A percentile compares a stretch with the other conserved stretches of the same genome.
These are phyloP conservation scores for Tuber melanosporum DNA, from an alignment of 495 filamentous ascomycete genomes.

Conservation along the genomic window DNA sequence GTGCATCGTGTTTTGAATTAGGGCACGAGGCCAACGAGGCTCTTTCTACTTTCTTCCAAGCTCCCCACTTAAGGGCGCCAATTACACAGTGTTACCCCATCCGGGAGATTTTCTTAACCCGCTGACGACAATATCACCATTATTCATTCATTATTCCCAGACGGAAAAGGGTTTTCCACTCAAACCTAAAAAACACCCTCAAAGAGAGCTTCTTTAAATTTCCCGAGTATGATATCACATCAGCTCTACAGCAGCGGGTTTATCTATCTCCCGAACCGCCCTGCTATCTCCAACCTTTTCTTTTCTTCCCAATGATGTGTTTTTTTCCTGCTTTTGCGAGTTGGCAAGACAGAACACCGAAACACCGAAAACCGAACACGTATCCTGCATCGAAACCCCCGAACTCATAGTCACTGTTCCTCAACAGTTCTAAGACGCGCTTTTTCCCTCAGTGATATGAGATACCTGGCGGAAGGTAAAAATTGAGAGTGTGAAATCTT, in stretches of 20 bases:
- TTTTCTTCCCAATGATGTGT: background rate
- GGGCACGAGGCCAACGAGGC: background rate
- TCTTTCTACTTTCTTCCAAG: background rate
- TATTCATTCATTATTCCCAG: background rate
- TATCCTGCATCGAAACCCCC: background rate
- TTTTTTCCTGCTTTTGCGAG: background rate
- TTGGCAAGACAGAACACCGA: background rate
- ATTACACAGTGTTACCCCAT: background rate
- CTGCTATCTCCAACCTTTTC: background rate
- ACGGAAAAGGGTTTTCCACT: background rate
- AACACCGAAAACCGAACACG: slow-evolving; percentile 1
- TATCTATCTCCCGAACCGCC: background rate
- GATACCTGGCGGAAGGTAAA: background rate
- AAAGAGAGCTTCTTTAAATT: background rate
- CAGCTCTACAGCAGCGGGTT: background rate
- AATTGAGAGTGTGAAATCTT: background rate
- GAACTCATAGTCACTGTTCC: background rate
- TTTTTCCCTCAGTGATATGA: background rate
- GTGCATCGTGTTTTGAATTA: background rate
- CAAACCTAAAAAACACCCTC: background rate
- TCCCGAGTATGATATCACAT: background rate
- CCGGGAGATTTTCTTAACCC: background rate
- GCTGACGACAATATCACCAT: background rate
- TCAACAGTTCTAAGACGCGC: background rate
- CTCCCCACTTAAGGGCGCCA: background rate